Evolutionary conservation across 768 basidiomycete genomes (phyloP).

Genomic region (Psilocybe cyanescens): DNA sequence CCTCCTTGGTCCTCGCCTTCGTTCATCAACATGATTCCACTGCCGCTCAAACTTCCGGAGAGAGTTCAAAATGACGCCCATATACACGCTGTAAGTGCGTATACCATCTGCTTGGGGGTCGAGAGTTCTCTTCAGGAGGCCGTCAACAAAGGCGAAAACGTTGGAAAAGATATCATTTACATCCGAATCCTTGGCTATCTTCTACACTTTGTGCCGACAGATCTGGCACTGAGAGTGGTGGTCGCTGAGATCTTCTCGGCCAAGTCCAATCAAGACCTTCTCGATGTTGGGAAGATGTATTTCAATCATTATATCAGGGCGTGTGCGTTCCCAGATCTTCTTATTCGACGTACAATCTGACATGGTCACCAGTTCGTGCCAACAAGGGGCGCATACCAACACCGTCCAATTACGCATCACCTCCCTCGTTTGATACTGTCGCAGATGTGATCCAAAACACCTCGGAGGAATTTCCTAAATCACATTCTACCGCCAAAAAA

Average conservation of each 20-base stretch:
- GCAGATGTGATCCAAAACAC: conserved; percentile 22
- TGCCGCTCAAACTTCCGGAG: neutral
- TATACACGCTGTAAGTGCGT: conserved; percentile 13
- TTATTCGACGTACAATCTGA: conserved; percentile 10
- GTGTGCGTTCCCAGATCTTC: conserved; percentile 23
- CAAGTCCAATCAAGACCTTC: conserved; percentile 13
- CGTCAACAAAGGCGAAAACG: conserved; percentile 10
- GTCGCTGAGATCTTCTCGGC: conserved; percentile 18
- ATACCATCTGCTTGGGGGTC: conserved; percentile 19
- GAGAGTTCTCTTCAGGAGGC: conserved; percentile 19
- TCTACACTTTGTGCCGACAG: conserved; percentile 20
- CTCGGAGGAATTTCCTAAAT: conserved; percentile 19
- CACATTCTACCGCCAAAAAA: conserved; percentile 21
- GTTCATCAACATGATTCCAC: neutral
- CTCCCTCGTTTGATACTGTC: conserved; percentile 24
- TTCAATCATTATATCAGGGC: conserved; percentile 28
- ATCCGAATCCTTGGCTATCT: conserved; percentile 28
- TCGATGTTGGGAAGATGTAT: conserved; percentile 27
- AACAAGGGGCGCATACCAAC: conserved; percentile 16
- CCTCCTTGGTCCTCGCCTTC: no score
- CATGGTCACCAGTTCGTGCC: conserved; percentile 12
- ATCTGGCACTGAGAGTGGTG: conserved; percentile 16
- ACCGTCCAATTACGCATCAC: conserved; percentile 23
- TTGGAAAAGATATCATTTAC: conserved; percentile 20
- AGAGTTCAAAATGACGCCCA: neutral